Percentiles rank a stretch among this genome's conserved stretches.
Evolutionary conservation across 306 rosid species (phyloP).

Genomic region (Vigna trinervia): DNA sequence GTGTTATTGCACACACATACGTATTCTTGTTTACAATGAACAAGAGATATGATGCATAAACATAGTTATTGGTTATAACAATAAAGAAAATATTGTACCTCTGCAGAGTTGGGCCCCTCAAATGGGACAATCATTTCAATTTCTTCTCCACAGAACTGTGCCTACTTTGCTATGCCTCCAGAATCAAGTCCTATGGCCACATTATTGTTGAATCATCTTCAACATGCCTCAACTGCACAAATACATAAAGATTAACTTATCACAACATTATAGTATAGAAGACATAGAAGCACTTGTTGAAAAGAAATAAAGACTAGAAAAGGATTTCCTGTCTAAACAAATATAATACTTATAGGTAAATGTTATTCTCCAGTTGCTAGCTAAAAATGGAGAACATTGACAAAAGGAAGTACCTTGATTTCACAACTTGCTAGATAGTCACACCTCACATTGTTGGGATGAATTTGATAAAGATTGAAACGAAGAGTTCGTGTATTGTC

Average conservation of each 20-base stretch:
- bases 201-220: conserved; percentile 90
- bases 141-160: conserved; percentile 73
- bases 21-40: too few relatives aligned
- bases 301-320: conserved; percentile 3
- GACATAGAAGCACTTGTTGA: conserved; percentile 9
- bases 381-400: conserved; percentile 27
- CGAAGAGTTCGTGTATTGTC: conserved; percentile 76
- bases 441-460: conserved; percentile 75
- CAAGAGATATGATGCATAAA: too few relatives aligned
- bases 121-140: conserved; percentile 95
- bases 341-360: conserved; percentile 19
- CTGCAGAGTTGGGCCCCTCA: conserved; percentile 77
- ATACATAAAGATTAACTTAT: conserved; percentile 39
- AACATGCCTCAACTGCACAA: conserved; percentile 78
- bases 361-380: conserved; percentile 35
- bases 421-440: conserved; percentile 91
- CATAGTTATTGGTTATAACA: background rate
- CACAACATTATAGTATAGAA: conserved; percentile 21
- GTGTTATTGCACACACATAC: too few relatives aligned
- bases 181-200: conserved; percentile 90
- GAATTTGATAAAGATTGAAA: conserved; percentile 74
- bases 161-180: conserved; percentile 78
- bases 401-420: conserved; percentile 69
- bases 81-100: conserved; percentile 60
- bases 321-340: conserved; percentile 7